These are phyloP conservation scores for Fistulinella cinereoalba DNA, from an alignment of 1,284 basidiomycete genomes.

Conservation along the genomic window DNA sequence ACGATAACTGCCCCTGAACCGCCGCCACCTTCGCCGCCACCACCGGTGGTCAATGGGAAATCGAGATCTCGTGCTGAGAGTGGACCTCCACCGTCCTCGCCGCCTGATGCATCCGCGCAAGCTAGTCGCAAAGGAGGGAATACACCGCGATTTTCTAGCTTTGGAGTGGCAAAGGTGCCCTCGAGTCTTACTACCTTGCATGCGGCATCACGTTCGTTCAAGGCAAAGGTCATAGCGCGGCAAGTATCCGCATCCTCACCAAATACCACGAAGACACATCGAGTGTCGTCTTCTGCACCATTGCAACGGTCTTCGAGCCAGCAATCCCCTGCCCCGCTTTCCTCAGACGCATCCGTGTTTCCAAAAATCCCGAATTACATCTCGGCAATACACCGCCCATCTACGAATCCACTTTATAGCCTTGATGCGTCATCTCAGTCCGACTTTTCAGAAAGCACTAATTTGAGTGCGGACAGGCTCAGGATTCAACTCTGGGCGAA, in stretches of 20 bases:
- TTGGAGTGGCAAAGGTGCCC: slow-evolving; percentile 19
- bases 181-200: slow-evolving; percentile 6
- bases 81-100: slow-evolving; percentile 17
- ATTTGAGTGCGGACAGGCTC: slow-evolving; percentile 48
- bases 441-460: slow-evolving; percentile 47
- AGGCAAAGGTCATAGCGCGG: slow-evolving; percentile 19
- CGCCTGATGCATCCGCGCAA: slow-evolving; percentile 5
- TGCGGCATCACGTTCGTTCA: slow-evolving; percentile 9
- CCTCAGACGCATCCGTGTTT: slow-evolving; percentile 14
- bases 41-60: slow-evolving; percentile 15
- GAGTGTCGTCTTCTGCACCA: slow-evolving; percentile 23
- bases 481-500: slow-evolving; percentile 62
- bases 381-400: slow-evolving; percentile 66
- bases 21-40: slow-evolving; percentile 14
- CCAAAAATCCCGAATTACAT: slow-evolving; percentile 56
- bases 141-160: slow-evolving; percentile 8
- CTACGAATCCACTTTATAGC: slow-evolving; percentile 72
- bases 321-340: slow-evolving; percentile 23
- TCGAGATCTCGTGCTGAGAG: slow-evolving; percentile 26
- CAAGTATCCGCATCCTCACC: slow-evolving; percentile 17
- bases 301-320: slow-evolving; percentile 21
- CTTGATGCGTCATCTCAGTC: slow-evolving; percentile 47
- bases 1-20: slow-evolving; percentile 46
- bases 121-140: slow-evolving; percentile 14
- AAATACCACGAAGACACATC: slow-evolving; percentile 21